Evolutionary conservation across 495 filamentous ascomycete species (phyloP).

Genomic region (Trichoderma reesei): DNA sequence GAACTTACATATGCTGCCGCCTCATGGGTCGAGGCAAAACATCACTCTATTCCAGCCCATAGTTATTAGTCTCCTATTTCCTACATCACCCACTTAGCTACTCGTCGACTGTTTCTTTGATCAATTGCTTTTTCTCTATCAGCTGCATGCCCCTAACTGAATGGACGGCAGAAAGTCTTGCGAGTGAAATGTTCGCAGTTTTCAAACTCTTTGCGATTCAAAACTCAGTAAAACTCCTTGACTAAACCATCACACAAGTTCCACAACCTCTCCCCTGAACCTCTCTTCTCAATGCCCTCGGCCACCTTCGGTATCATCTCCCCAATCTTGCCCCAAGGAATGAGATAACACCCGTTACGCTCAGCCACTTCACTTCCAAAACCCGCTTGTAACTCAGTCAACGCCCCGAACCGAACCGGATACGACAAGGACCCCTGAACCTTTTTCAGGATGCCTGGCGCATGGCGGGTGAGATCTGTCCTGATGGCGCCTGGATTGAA

Average conservation of each 20-base stretch:
- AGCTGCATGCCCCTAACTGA: no score
- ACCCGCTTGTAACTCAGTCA: neutral
- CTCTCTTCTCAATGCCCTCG: neutral
- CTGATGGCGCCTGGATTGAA: constrained; percentile 33
- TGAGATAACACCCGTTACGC: neutral
- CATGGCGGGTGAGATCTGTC: constrained; percentile 23
- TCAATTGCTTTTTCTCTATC: no score
- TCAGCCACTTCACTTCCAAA: neutral
- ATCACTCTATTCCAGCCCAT: no score
- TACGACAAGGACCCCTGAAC: neutral
- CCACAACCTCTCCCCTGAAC: neutral
- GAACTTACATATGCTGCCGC: no score
- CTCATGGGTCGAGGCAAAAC: no score
- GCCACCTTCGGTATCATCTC: neutral
- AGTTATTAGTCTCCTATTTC: no score
- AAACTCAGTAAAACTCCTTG: neutral
- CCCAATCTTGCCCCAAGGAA: neutral
- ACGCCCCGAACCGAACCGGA: neutral
- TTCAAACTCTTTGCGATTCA: neutral
- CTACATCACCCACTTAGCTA: no score
- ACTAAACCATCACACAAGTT: neutral
- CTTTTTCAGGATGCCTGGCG: neutral
- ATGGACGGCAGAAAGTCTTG: no score
- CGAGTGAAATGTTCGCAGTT: no score
- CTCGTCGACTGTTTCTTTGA: no score